These are phyloP conservation scores for Lachancea cidri DNA, from an alignment of 805 yeast genomes.

Conservation along the genomic window DNA sequence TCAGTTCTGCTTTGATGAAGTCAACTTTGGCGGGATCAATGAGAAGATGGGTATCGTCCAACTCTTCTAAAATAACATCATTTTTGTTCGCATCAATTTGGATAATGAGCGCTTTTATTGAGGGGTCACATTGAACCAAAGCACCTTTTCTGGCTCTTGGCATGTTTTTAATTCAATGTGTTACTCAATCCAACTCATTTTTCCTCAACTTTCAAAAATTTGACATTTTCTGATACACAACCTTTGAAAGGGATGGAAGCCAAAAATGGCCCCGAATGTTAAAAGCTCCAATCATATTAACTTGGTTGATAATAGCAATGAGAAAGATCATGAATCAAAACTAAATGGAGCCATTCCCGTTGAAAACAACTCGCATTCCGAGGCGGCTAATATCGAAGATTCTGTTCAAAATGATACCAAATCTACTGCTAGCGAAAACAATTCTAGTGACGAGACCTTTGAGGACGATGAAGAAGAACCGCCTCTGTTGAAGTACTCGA, in stretches of 20 bases:
- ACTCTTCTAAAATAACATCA: conserved; percentile 70
- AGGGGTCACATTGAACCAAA: conserved; percentile 74
- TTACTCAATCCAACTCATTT: not conserved
- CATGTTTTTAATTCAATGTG: conserved; percentile 25
- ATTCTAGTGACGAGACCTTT: conserved; percentile 31
- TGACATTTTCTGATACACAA: too few species aligned
- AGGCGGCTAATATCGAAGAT: too few species aligned
- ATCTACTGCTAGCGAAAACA: not conserved
- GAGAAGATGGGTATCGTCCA: conserved; percentile 86
- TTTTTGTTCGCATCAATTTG: conserved; percentile 72
- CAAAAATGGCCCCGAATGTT: too few species aligned
- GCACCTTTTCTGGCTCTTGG: conserved; percentile 55
- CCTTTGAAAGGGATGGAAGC: too few species aligned
- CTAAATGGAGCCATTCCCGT: too few species aligned
- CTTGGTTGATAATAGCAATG: too few species aligned
- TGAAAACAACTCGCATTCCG: too few species aligned
- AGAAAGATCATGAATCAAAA: too few species aligned
- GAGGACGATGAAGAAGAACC: conserved; percentile 49
- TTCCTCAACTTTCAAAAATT: too few species aligned
- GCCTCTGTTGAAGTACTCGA: conserved; percentile 68
- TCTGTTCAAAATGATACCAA: not conserved
- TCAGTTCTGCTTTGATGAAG: conserved; percentile 71
- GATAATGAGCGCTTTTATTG: conserved; percentile 79
- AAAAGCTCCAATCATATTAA: too few species aligned
- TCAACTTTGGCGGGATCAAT: conserved; percentile 75